A percentile compares a stretch with the other conserved stretches of the same genome.
phyloP scores from a whole-genome alignment of 441 rosid species.

The Populus hybrid region DNA sequence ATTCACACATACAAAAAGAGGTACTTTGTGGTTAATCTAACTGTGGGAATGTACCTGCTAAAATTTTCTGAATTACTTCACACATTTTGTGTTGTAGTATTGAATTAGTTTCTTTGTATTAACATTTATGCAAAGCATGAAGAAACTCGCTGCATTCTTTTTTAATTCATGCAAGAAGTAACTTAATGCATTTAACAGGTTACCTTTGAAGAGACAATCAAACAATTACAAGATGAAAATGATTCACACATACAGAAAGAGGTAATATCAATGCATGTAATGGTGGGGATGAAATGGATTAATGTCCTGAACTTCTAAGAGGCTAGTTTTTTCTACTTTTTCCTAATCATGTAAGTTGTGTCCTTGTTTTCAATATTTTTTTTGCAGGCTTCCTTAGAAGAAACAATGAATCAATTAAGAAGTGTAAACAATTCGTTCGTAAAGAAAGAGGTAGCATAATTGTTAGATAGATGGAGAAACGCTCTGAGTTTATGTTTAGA shows the following conservation, averaged over 20 bases:
- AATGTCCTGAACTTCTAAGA: background rate
- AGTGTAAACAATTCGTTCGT: conserved; percentile 13
- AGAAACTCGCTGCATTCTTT: conserved; percentile 4
- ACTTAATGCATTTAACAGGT: background rate
- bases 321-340: background rate
- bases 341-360: conserved; percentile 3
- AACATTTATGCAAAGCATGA: background rate
- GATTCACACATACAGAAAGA: conserved; percentile 41
- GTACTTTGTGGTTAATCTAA: conserved; percentile 25
- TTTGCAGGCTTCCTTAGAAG: conserved; percentile 41
- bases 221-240: conserved; percentile 40
- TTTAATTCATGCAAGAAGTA: background rate
- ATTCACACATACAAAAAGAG: conserved; percentile 44
- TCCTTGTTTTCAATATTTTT: conserved; percentile 6
- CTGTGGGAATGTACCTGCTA: background rate
- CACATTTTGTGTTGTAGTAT: background rate
- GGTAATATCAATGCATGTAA: conserved; percentile 32
- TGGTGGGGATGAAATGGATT: background rate
- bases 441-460: conserved; percentile 29
- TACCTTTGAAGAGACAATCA: conserved; percentile 26
- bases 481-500: background rate
- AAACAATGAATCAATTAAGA: conserved; percentile 25
- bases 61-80: background rate
- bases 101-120: background rate
- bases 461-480: background rate